A percentile compares a stretch with the other conserved stretches of the same genome.
phyloP scores from a whole-genome alignment of 805 yeast species.

The Candida suzukii region DNA sequence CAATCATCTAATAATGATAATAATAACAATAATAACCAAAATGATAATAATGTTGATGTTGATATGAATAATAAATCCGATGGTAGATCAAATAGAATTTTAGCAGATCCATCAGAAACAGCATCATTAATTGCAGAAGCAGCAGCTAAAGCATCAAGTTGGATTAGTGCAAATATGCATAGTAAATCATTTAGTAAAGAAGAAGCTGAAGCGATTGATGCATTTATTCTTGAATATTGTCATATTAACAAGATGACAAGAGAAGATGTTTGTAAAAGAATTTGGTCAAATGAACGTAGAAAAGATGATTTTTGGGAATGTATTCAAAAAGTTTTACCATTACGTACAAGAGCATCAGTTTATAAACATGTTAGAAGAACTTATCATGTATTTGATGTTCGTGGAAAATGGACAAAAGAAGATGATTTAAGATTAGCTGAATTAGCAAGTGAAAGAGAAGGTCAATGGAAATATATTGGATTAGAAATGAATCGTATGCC shows the following conservation, averaged over 20 bases:
- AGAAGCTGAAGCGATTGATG: slow-evolving; percentile 67
- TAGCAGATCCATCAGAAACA: slow-evolving; percentile 19
- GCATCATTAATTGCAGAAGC: slow-evolving; percentile 36
- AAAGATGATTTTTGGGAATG: slow-evolving; percentile 90
- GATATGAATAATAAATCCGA: background rate
- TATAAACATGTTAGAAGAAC: slow-evolving; percentile 90
- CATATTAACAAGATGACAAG: slow-evolving; percentile 54
- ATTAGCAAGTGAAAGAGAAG: slow-evolving; percentile 59
- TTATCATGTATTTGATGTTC: slow-evolving; percentile 77
- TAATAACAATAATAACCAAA: no score
- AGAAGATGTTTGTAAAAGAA: slow-evolving; percentile 69
- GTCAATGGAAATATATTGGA: slow-evolving; percentile 88
- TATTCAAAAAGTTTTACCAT: slow-evolving; percentile 71
- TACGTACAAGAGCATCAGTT: slow-evolving; percentile 80
- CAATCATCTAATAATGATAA: no score
- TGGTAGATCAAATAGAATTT: background rate
- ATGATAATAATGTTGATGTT: no score
- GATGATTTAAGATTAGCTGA: slow-evolving; percentile 67
- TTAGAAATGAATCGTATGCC: slow-evolving; percentile 85
- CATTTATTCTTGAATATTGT: slow-evolving; percentile 65
- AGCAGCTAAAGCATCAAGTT: slow-evolving; percentile 33
- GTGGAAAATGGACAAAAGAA: slow-evolving; percentile 86
- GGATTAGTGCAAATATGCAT: slow-evolving; percentile 17
- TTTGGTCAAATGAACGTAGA: slow-evolving; percentile 80
- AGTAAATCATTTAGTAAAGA: slow-evolving; percentile 44